Conservation (phyloP, 306 rosid genomes). For the Prunus davidiana region DNA sequence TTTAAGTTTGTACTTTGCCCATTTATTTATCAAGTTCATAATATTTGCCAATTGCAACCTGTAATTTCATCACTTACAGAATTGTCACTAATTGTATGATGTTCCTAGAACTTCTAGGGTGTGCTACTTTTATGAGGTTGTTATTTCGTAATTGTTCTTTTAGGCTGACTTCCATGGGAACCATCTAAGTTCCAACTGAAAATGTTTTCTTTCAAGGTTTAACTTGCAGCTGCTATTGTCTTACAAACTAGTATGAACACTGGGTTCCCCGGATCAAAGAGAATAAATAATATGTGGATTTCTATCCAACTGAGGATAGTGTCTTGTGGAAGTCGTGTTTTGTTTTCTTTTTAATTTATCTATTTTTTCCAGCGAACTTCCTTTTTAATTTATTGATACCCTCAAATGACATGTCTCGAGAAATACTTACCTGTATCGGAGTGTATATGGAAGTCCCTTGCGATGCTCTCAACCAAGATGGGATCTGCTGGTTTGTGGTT, state of each 20-base stretch:
- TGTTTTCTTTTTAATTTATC: too few species aligned
- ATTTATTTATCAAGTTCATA: background rate
- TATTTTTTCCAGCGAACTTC: too few species aligned
- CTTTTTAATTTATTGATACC: too few species aligned
- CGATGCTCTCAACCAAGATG: background rate
- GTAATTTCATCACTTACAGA: background rate
- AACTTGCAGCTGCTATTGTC: too few species aligned
- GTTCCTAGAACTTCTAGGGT: background rate
- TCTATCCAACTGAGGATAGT: too few species aligned
- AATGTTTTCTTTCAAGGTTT: too few species aligned
- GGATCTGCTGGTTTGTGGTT: too few species aligned
- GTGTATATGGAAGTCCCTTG: too few species aligned
- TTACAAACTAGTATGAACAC: background rate
- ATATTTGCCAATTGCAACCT: background rate
- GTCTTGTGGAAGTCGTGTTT: background rate
- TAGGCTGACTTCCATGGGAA: background rate
- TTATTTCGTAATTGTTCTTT: too few species aligned
- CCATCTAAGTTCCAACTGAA: background rate
- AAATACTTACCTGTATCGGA: too few species aligned
- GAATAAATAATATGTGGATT: too few species aligned
- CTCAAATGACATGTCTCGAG: too few species aligned
- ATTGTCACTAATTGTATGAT: background rate
- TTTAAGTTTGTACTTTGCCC: constrained; percentile 21
- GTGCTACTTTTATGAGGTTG: background rate
- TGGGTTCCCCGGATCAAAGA: background rate